These are phyloP conservation scores for Mycena epipterygia DNA, from an alignment of 768 basidiomycete genomes.

Conservation along the genomic window DNA sequence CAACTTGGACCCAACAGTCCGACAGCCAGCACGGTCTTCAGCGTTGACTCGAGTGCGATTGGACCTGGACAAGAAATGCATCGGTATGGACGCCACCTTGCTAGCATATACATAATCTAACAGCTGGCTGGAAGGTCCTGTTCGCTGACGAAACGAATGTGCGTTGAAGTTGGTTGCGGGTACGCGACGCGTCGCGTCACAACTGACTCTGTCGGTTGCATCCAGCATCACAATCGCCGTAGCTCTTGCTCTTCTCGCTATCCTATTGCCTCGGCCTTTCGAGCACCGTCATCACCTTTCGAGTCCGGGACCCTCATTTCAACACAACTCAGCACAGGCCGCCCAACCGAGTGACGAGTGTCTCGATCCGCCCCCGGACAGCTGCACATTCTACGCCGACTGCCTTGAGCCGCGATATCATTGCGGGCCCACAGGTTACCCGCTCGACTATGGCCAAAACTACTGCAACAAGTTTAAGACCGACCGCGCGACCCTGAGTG, in stretches of 20 bases:
- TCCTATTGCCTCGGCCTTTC: not conserved
- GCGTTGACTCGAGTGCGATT: no score
- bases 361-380: conserved; percentile 50
- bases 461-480: conserved; percentile 56
- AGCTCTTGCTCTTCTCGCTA: not conserved
- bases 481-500: conserved; percentile 44
- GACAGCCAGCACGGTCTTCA: no score
- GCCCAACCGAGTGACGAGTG: conserved; percentile 38
- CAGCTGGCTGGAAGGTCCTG: not conserved
- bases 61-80: no score
- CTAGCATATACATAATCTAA: not conserved
- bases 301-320: not conserved
- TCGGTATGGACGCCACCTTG: not conserved
- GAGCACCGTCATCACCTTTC: not conserved
- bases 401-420: conserved; percentile 61
- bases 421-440: conserved; percentile 60
- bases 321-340: not conserved
- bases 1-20: no score
- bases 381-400: conserved; percentile 58
- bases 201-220: not conserved
- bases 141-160: conserved; percentile 12
- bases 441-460: conserved; percentile 55
- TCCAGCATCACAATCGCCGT: not conserved
- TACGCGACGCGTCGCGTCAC: not conserved
- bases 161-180: not conserved